phyloP scores from a whole-genome alignment of 768 basidiomycete genomes.

The Tulasnella calospora region DNA sequence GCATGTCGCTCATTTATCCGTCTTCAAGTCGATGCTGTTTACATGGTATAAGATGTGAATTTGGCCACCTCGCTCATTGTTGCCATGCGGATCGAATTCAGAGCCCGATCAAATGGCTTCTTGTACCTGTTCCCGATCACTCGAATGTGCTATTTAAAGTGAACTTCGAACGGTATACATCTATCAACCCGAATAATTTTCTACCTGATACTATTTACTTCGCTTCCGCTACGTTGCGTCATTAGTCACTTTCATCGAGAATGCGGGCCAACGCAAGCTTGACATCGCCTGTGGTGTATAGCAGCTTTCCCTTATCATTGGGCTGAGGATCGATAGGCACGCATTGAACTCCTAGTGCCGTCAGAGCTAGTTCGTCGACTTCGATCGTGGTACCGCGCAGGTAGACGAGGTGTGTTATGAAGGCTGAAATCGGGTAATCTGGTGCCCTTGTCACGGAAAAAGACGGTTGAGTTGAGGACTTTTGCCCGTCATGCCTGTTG shows the following conservation, averaged over 20 bases:
- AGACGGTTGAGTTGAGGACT: neutral
- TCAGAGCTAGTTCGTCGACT: slow-evolving; percentile 48
- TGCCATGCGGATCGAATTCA: neutral
- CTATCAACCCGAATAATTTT: neutral
- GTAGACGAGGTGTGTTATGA: slow-evolving; percentile 81
- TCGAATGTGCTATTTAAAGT: too few species aligned
- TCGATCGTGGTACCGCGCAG: slow-evolving; percentile 57
- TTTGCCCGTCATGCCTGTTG: neutral
- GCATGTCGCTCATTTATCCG: neutral
- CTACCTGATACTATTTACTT: neutral
- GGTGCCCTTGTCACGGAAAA: neutral
- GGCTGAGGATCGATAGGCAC: neutral
- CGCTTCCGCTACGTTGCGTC: neutral
- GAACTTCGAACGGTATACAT: neutral
- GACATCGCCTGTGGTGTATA: neutral
- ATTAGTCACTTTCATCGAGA: neutral
- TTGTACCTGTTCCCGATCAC: neutral
- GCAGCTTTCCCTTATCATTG: neutral
- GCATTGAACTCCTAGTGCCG: slow-evolving; percentile 17
- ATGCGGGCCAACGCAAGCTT: neutral
- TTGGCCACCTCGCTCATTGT: neutral
- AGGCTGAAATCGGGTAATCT: slow-evolving; percentile 65
- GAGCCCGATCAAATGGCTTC: neutral
- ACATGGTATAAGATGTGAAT: neutral
- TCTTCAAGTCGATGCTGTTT: neutral